A percentile compares a stretch with the other conserved stretches of the same genome.
These are phyloP conservation scores for Fusarium succisae DNA, from an alignment of 2,329 filamentous ascomycete genomes.

Conservation along the genomic window DNA sequence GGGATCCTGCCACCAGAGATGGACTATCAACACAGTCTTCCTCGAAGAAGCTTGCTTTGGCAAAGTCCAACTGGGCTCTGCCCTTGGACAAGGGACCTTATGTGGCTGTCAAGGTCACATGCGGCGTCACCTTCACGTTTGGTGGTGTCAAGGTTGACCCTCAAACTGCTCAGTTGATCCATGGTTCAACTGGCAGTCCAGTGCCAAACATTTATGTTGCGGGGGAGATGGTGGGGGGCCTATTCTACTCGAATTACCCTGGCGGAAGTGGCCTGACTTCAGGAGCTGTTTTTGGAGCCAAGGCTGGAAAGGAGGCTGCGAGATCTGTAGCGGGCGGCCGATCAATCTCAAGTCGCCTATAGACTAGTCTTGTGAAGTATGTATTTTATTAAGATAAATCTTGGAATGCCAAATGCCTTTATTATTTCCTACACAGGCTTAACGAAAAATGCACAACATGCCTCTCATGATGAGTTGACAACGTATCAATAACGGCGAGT, in stretches of 20 bases:
- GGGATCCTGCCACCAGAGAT: constrained; percentile 10
- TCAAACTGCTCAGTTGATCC: neutral
- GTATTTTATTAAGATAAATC: neutral
- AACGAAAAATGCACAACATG: accelerated
- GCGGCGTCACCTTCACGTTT: constrained; percentile 10
- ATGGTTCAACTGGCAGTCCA: neutral
- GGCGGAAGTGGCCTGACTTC: constrained; percentile 14
- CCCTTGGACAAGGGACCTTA: constrained; percentile 12
- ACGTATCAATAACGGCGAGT: neutral
- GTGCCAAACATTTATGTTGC: neutral
- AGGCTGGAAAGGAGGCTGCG: constrained; percentile 8
- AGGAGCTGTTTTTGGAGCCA: constrained; percentile 9
- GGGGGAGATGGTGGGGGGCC: constrained; percentile 9
- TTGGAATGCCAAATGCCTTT: accelerated
- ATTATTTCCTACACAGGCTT: no score
- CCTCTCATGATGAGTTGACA: neutral
- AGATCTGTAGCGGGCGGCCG: neutral
- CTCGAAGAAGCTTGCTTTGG: neutral
- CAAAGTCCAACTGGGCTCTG: constrained; percentile 14
- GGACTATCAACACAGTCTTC: constrained; percentile 11
- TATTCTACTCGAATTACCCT: constrained; percentile 12
- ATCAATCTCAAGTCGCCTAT: neutral
- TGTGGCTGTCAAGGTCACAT: constrained; percentile 11
- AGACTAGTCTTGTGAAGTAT: neutral
- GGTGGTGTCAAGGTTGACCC: constrained; percentile 13